Evolutionary conservation across 2,329 filamentous ascomycete species (phyloP), one percentile per base, ranked within the genome.

Genomic region (Mycogone perniciosa): DNA sequence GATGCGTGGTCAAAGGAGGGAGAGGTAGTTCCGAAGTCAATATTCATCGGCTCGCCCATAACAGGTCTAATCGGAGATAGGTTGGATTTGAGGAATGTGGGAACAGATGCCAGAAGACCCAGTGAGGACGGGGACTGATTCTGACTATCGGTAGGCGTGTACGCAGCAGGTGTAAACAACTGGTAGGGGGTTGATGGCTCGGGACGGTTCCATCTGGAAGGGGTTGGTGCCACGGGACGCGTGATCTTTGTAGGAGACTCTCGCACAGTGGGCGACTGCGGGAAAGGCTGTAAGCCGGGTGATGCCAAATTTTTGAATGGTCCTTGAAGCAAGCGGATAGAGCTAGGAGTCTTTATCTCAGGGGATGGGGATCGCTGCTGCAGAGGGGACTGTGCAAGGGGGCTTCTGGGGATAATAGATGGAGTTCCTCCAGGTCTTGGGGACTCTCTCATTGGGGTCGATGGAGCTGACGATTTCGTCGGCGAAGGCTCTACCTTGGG

Each of bases 171-270:
- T 7, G 64, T 60, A 7, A 45, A 44, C 10, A 41, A 27, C 11
- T 45, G 39, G 26, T 27, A 31, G 3, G 51, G 46, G 29, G 51
- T 51, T 10, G 58, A 45, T 7, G 62, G 58, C 26, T 60, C 58
- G 6, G 9, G 33, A 31, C 53, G 56, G 38, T 57, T 54, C 61
- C 60, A 64, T 30, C 55, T 59, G 11, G 60, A 61, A 4, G 64
- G 64, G 7, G 64, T 66, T 10, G 62, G 64, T n/a, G 59, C 62
- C n/a, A 58, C 45, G 7, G 62, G 62, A 30, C 62, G 60, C 31
- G 52, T 34, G 6, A 51, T 54, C 41, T 56, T 60, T 8, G 50
- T 31, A 3, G 62, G 62, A 1, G 60, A 62, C 30, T 49, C 53
- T 5, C 46, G 33, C 6, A 29, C 37, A 8, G 51, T 46, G 4